Base-by-base conservation (phyloP, 208 protist genomes). In the Phytomonas sp. region DNA sequence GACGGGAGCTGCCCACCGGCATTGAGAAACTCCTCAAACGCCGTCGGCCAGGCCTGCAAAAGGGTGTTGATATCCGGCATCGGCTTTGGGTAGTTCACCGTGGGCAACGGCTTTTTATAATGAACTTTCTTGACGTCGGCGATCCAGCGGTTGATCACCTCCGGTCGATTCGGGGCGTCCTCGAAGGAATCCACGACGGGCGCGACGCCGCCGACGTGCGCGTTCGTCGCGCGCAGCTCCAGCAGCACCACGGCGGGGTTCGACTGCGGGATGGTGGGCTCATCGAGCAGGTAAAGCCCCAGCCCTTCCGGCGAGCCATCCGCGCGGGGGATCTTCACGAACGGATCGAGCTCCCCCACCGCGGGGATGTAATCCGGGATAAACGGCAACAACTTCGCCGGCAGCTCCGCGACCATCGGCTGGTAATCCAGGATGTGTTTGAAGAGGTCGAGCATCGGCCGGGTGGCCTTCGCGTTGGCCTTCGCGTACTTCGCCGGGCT, bases 341-440 rank as follows among this genome's bases (percentile, higher is more conserved):
- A 99, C 0, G 96, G 88, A 75, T 99, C 98, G 59, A 99, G 88
- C 61, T 99, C 97, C 23, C 98, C 98, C 32, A 99, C 86, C 0
- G 98, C 85, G 6, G 98, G 97, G 66, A 99, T 96, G 84, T 98
- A 99, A 63, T 99, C 97, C 5, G 97, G 97, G 68, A 99, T 97
- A 81, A 99, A 99, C 9, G 98, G 97, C 29, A 92, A 88, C 67
- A 99, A 82, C 78, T 96, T 94, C 13, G 97, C 96, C 17, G 97
- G 96, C 31, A 99, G 78, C 73, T 99, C 96, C 26, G 97, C 87
- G 4, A 88, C 81, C 56, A 96, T 87, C 17, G 97, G 93, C 72
- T 97, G 89, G 85, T 98, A 99, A 36, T 89, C 79, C 23, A 78
- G 77, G 75, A 99, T 99, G 79, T 87, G 92, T 64, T 93, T 83